Evolutionary conservation across 345 rosid genomes (phyloP), one percentile per base, ranked within the genome.

Genomic region (Linum trigynum): DNA sequence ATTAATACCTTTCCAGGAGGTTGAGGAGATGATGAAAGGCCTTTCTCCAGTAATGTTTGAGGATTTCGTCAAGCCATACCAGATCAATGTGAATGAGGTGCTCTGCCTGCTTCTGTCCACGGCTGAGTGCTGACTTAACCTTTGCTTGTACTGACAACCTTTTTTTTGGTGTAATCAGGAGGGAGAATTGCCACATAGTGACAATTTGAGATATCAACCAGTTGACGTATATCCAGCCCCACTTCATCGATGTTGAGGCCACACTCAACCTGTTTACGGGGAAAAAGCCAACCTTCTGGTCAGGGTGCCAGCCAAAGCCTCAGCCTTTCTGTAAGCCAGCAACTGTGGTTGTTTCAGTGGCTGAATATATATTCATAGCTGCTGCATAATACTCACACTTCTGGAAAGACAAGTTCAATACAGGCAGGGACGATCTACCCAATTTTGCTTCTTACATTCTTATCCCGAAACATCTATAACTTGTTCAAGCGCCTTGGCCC

Each of bases 41-140:
- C 75, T 83, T 64, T 81, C 85, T 75, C 90, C 89, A 0, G 67
- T 73, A 37, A 86, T 86, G 94, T 90, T 87, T 71, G 94, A 90
- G 65, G 98, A 92, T 82, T 86, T 85, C 76, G 97, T 79, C 68
- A 81, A 87, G 75, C 96, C 97, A 23, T 86, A 79, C 79, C 92
- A 89, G 78, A 83, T 90, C 50, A 76, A 81, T 69, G 64, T 81
- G 70, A 79, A 89, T 9, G 83, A 90, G 85, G 98, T 92, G 87
- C 39, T 39, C 55, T 36, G 70, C 14, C 58, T 58, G 51, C 39
- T 17, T 66, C 1, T 37, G 14, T 35, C 8, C 3, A 17, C 12
- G 41, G 5, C 50, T 14, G 14, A 14, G 14, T 38, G 6, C 23
- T 15, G 17, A 2, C 16, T 42, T 16, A 50, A 12, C 37, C 57